Evolutionary conservation across 106 monocot genomes (phyloP).

Genomic region (Cymbidium sinense): DNA sequence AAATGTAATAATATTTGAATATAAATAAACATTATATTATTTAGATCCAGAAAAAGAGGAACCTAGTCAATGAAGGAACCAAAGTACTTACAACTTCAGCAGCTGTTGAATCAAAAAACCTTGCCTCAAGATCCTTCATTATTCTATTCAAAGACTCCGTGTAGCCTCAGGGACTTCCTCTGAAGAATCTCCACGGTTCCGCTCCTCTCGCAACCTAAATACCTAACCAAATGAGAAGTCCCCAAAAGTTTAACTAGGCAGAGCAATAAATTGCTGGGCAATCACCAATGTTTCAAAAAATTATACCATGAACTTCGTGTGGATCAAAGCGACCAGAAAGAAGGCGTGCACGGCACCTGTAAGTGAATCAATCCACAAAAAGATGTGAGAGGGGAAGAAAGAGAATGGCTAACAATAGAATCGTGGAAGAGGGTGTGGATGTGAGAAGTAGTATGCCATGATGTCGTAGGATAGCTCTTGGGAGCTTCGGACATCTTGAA

Average conservation of each 20-base stretch:
- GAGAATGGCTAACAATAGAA: background rate
- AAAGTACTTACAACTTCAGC: conserved; percentile 60
- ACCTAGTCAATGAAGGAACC: background rate
- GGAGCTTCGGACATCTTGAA: conserved; percentile 69
- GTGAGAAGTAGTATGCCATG: conserved; percentile 34
- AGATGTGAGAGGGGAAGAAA: background rate
- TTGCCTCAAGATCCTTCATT: conserved; percentile 66
- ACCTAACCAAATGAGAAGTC: conserved; percentile 46
- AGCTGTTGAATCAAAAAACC: conserved; percentile 71
- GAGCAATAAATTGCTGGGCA: background rate
- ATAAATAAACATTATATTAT: no score
- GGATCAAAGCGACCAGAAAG: conserved; percentile 80
- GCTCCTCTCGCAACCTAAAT: conserved; percentile 83
- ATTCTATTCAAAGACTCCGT: conserved; percentile 51
- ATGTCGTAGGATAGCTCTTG: conserved; percentile 83
- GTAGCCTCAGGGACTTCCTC: conserved; percentile 49
- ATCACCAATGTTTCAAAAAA: background rate
- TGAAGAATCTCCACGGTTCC: conserved; percentile 73
- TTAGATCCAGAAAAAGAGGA: no score
- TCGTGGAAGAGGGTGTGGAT: background rate
- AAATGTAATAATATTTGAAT: no score
- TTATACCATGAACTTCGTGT: conserved; percentile 83
- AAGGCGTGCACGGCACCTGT: conserved; percentile 94
- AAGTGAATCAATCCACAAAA: background rate
- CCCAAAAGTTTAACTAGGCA: background rate